These are phyloP conservation scores for Coriaria nepalensis DNA, from an alignment of 306 rosid species.

Conservation along the genomic window DNA sequence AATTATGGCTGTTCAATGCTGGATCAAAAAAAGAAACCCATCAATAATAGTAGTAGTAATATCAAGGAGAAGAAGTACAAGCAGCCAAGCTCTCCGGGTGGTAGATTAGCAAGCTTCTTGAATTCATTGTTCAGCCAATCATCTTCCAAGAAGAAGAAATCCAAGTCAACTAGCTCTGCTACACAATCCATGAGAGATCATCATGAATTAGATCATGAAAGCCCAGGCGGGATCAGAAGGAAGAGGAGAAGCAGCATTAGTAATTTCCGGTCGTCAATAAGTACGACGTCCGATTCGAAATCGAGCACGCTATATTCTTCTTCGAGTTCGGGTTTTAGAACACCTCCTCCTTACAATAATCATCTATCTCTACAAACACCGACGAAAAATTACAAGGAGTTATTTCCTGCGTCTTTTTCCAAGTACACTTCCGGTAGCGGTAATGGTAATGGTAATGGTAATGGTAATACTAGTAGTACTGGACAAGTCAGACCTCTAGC, in stretches of 20 bases:
- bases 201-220: conserved; percentile 27
- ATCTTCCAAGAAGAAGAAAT: conserved; percentile 75
- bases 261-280: conserved; percentile 62
- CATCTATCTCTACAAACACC: conserved; percentile 25
- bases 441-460: too few relatives aligned
- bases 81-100: conserved; percentile 95
- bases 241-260: conserved; percentile 85
- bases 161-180: conserved; percentile 28
- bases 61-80: conserved; percentile 62
- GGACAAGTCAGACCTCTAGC: too few relatives aligned
- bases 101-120: conserved; percentile 80
- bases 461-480: too few relatives aligned
- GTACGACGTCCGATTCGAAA: conserved; percentile 33
- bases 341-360: conserved; percentile 49
- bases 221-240: conserved; percentile 52
- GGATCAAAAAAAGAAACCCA: conserved; percentile 22
- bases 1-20: not conserved
- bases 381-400: conserved; percentile 60
- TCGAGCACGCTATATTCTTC: conserved; percentile 37
- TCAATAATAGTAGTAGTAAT: not conserved
- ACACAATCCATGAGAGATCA: conserved; percentile 58
- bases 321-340: conserved; percentile 59
- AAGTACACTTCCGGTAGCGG: conserved; percentile 14
- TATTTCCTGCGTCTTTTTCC: conserved; percentile 20
- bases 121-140: conserved; percentile 88